Conservation (phyloP, 2,329 filamentous ascomycete genomes). For the Fusarium buharicum region DNA sequence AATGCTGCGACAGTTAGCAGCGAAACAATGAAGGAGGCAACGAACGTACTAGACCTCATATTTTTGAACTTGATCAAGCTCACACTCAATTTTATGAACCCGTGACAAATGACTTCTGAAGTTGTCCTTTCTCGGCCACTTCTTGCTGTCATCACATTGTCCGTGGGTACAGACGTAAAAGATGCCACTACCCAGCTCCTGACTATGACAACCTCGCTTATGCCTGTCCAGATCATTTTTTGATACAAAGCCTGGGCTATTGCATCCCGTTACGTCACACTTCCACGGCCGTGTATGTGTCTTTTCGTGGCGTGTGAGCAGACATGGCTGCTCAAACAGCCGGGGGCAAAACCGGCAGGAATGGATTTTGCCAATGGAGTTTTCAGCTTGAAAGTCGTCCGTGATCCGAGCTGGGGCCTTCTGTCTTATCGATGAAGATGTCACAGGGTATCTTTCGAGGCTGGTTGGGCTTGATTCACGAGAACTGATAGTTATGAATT, state of each 20-base stretch:
- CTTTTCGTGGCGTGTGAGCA: neutral
- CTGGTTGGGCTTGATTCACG: neutral
- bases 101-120: neutral
- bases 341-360: neutral
- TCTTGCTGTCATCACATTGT: neutral
- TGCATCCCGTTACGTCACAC: neutral
- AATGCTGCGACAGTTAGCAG: neutral
- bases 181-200: neutral
- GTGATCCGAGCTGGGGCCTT: neutral
- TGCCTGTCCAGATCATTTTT: neutral
- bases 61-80: neutral
- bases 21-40: neutral
- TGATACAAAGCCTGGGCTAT: neutral
- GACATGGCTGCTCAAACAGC: neutral
- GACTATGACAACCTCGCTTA: neutral
- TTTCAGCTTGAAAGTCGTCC: neutral
- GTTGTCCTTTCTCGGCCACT: neutral
- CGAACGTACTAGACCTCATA: neutral
- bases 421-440: neutral
- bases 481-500: neutral
- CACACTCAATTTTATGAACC: neutral
- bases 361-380: neutral
- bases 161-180: neutral
- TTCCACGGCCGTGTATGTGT: neutral
- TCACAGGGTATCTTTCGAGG: neutral